Evolutionary conservation across 306 rosid genomes (phyloP), one percentile per base, ranked within the genome.

Genomic region (Quillaja saponaria): DNA sequence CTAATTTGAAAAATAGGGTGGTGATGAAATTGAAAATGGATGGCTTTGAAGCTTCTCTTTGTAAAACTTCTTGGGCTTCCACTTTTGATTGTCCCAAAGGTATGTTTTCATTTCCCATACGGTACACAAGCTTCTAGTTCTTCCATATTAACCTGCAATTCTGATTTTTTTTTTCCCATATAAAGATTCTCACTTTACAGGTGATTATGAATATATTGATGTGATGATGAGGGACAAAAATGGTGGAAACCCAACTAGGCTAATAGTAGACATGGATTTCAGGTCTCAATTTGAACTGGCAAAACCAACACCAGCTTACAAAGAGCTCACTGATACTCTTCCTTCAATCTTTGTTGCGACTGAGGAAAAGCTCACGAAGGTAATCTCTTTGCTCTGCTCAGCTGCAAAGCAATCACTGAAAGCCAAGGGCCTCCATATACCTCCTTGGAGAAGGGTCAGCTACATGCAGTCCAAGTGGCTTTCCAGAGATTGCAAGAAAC

Each of bases 391-490:
- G 35, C 44, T 84, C 2, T 84, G 84, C 63, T 58, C 78, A 14
- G 90, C 84, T 25, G 78, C 80, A 11, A 72, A 72, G 8, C 69
- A 69, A 8, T 84, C 90, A 8, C 76, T 78, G 5, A 72, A 53
- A 50, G 66, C 80, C 50, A 81, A 46, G 10, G 82, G 84, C 3
- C 76, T 80, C 33, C 71, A 69, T 38, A 41, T 84, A 33, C 90
- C 90, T 9, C 90, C 84, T 5, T 84, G 86, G 86, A 80, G 90
- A 51, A 78, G 71, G 33, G 56, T 72, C 58, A 49, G 38, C 54
- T 84, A 78, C 69, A 78, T 84, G 84, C 75, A 69, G 14, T 46
- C 78, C 66, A 84, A 84, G 58, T 80, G 86, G 82, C 69, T 84
- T 8, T 71, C 81, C 14, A 58, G 61, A 18, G 63, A 81, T 35